These are phyloP conservation scores for Penicillium turbatum DNA, from an alignment of 495 filamentous ascomycete species.

Conservation along the genomic window DNA sequence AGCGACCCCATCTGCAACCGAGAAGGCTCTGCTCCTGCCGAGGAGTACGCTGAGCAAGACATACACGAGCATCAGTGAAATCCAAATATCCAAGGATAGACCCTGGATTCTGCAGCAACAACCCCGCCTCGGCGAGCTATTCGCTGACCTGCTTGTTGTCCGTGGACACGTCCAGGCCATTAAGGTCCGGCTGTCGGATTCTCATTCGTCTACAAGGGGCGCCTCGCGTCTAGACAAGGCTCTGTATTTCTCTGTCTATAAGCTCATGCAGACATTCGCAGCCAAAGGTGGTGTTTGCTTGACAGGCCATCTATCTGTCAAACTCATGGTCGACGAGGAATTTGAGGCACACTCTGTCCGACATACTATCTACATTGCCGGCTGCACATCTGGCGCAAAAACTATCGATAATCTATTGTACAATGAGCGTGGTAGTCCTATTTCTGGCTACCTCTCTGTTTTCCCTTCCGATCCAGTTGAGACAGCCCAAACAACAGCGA, in stretches of 20 bases:
- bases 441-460: conserved; percentile 35
- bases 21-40: conserved; percentile 54
- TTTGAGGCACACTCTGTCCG: conserved; percentile 36
- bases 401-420: conserved; percentile 27
- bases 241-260: conserved; percentile 54
- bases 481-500: conserved; percentile 4
- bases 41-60: conserved; percentile 50
- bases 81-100: conserved; percentile 50
- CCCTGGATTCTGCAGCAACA: conserved; percentile 71
- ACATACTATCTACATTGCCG: conserved; percentile 36
- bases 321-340: conserved; percentile 57
- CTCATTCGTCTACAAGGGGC: conserved; percentile 44
- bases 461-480: conserved; percentile 23
- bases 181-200: conserved; percentile 50
- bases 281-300: conserved; percentile 41
- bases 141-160: conserved; percentile 63
- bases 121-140: conserved; percentile 59
- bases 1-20: conserved; percentile 46
- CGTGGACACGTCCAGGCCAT: conserved; percentile 58
- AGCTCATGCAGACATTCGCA: conserved; percentile 57
- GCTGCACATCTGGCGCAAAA: conserved; percentile 33
- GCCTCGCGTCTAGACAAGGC: conserved; percentile 49
- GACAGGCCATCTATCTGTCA: conserved; percentile 68
- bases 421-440: conserved; percentile 17
- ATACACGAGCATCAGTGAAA: conserved; percentile 46